These are phyloP conservation scores for Cercospora sp. DNA, from an alignment of 2,329 filamentous ascomycete species.

Conservation along the genomic window DNA sequence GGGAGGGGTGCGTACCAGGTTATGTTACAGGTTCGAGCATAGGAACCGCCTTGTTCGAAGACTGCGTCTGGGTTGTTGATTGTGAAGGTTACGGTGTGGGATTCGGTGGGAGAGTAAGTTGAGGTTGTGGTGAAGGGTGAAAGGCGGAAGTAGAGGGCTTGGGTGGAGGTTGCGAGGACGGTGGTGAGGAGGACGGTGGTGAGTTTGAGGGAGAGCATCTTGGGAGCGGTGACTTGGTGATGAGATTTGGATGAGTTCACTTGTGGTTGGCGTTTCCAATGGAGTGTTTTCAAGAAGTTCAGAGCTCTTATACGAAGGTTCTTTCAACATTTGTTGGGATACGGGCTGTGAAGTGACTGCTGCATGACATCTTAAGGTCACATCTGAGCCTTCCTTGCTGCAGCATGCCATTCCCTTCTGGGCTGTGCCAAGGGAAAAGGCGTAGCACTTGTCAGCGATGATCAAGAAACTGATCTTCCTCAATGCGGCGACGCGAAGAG, in stretches of 20 bases:
- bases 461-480: too few species aligned
- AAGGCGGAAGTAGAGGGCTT: slow-evolving; percentile 29
- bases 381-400: background rate
- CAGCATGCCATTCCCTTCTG: background rate
- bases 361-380: background rate
- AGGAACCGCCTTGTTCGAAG: slow-evolving; percentile 26
- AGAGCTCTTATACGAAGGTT: background rate
- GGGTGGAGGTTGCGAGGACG: background rate
- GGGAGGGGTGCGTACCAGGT: too few species aligned
- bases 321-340: too few species aligned
- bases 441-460: too few species aligned
- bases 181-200: slow-evolving; percentile 9
- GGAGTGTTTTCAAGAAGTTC: too few species aligned
- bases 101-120: slow-evolving; percentile 15
- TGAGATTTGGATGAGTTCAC: too few species aligned
- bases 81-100: slow-evolving; percentile 27
- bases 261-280: background rate
- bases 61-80: slow-evolving; percentile 29
- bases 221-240: background rate
- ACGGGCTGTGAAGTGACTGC: background rate
- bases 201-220: background rate
- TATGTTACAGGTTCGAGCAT: slow-evolving; percentile 17
- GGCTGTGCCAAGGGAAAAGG: background rate
- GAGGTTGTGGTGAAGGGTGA: slow-evolving; percentile 22
- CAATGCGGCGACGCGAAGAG: too few species aligned